Percentiles rank a stretch among this genome's conserved stretches.
phyloP scores from a whole-genome alignment of 306 rosid species.

The Rubus parviflorus region DNA sequence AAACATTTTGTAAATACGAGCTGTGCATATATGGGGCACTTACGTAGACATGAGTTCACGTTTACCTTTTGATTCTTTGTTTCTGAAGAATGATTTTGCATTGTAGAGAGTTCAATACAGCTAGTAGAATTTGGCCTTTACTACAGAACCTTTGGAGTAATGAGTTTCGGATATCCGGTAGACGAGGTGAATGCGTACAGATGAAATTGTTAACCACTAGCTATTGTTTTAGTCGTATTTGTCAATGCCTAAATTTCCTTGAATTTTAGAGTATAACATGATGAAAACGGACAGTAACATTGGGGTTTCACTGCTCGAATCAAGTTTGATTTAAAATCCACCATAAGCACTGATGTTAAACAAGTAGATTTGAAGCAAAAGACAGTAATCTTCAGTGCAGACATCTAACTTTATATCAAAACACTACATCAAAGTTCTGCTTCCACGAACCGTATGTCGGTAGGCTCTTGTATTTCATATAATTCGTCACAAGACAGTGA shows the following conservation, averaged over 20 bases:
- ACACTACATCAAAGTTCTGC: neutral
- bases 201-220: neutral
- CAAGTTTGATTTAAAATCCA: neutral
- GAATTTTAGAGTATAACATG: neutral
- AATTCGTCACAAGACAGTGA: neutral
- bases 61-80: constrained; percentile 6
- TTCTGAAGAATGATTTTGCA: neutral
- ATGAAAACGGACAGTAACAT: neutral
- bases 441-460: neutral
- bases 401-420: neutral
- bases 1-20: constrained; percentile 15
- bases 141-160: neutral
- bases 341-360: neutral
- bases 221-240: too few relatives aligned
- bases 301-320: neutral
- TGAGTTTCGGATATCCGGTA: neutral
- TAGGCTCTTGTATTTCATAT: neutral
- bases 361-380: neutral
- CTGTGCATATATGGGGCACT: constrained; percentile 6
- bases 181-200: neutral
- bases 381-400: neutral
- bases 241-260: neutral
- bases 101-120: neutral
- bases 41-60: constrained; percentile 6
- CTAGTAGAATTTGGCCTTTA: neutral